A percentile compares a stretch with the other conserved stretches of the same genome.
Evolutionary conservation across 1,284 basidiomycete species (phyloP).

Genomic region (Irpex rosettiformis): DNA sequence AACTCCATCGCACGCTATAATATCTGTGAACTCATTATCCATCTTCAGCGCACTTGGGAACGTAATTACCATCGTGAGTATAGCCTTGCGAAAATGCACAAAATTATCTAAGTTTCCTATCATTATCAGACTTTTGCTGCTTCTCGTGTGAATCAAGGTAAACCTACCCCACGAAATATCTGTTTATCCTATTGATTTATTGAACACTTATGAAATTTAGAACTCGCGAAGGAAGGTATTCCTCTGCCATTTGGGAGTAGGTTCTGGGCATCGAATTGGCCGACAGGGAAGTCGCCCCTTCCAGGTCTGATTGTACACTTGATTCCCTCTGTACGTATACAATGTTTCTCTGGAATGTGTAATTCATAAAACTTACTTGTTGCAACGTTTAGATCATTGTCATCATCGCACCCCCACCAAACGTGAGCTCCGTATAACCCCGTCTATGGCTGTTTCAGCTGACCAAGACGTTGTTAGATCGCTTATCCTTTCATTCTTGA

Average conservation of each 20-base stretch:
- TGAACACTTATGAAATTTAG: conserved; percentile 17
- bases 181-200: not conserved
- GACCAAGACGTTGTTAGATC: conserved; percentile 6
- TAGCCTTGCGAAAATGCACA: not conserved
- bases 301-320: conserved; percentile 58
- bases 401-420: conserved; percentile 52
- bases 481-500: conserved; percentile 67
- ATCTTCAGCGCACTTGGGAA: conserved; percentile 17
- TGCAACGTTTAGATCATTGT: conserved; percentile 43
- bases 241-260: conserved; percentile 56
- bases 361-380: not conserved
- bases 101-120: not conserved
- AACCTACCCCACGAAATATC: not conserved
- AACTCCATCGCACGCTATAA: not conserved
- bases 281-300: conserved; percentile 57
- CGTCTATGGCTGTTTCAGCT: not conserved
- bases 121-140: conserved; percentile 17
- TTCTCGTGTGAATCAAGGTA: conserved; percentile 20
- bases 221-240: conserved; percentile 52
- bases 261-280: conserved; percentile 66
- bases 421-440: conserved; percentile 33
- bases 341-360: conserved; percentile 22
- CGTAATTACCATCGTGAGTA: conserved; percentile 17
- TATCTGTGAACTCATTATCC: not conserved
- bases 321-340: conserved; percentile 44